Percentiles rank a stretch among this genome's conserved stretches.
Evolutionary conservation across 345 rosid species (phyloP).

Genomic region (Pistacia atlantica): DNA sequence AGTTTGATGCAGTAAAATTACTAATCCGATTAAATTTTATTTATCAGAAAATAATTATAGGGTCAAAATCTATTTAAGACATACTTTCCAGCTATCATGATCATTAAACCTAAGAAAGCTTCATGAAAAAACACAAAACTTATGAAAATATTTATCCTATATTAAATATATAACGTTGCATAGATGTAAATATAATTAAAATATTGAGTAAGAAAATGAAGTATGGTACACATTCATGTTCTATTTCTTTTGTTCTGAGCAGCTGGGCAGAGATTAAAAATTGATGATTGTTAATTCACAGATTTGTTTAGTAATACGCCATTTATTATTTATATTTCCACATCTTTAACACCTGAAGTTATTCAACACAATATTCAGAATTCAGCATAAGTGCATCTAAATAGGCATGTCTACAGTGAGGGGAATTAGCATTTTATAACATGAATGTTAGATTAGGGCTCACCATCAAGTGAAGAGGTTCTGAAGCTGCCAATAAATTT

Average conservation of each 20-base stretch:
- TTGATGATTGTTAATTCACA: neutral
- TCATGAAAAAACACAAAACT: neutral
- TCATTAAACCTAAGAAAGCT: neutral
- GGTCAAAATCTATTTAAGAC: neutral
- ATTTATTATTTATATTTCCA: neutral
- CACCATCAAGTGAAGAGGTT: slow-evolving; percentile 10
- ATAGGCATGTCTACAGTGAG: neutral
- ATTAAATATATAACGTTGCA: neutral
- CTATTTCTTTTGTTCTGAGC: neutral
- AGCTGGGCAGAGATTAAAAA: neutral
- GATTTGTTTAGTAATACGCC: neutral
- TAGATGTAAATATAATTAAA: neutral
- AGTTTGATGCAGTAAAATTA: neutral
- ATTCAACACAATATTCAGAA: neutral
- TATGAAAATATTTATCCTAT: neutral
- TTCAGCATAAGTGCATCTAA: neutral
- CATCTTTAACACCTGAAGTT: neutral
- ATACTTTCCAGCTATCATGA: neutral
- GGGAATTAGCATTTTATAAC: neutral
- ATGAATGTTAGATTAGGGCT: neutral
- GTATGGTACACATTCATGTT: neutral
- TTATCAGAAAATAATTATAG: neutral
- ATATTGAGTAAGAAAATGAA: neutral
- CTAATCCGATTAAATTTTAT: neutral
- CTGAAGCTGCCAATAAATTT: neutral